Evolutionary conservation across 139 green algal species (phyloP), one percentile per base, ranked within the genome.

Genomic region (Tetradesmus obliquus): DNA sequence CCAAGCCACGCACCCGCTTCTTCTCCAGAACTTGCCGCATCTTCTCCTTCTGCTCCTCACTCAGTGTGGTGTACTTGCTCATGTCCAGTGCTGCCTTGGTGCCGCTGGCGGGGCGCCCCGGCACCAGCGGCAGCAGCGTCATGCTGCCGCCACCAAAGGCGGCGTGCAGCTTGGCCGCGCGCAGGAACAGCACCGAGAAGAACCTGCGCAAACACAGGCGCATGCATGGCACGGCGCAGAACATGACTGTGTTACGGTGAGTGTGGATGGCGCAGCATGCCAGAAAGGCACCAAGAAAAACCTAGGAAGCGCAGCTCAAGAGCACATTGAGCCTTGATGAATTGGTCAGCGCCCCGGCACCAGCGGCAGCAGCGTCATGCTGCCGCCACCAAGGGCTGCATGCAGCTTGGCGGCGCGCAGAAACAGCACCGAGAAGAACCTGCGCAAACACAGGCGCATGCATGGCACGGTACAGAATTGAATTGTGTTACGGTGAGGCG

Each of bases 151-250:
- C 97, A 3, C 94, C 95, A 55, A 96, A 92, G 22, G 92, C 79
- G 55, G 91, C 83, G 86, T 94, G 93, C 92, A 98, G 92, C 94
- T 98, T 98, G 74, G 97, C 97, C 3, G 95, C 90, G 1, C 97
- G 94, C 95, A 99, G 95, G 85, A 99, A 95, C 58, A 99, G 94
- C 20, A 95, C 96, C 60, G 95, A 95, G 92, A 98, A 96, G 93
- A 98, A 99, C 22, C 95, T 96, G 94, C 66, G 32, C 32, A 45
- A 45, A 45, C 32, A 45, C 32, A 45, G 32, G 32, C 32, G 32
- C 32, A 45, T 57, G 20, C 15, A 55, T 71, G 15, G 54, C 19
- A 45, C 32, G 32, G 32, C 32, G 32, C 9, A n/a, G 32, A 45
- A 45, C 32, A 51, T 84, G 15, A 22, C 53, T 51, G 79, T 54